phyloP scores from a whole-genome alignment of 371 early-diverging fungal species.

The Mucor velutinosus region DNA sequence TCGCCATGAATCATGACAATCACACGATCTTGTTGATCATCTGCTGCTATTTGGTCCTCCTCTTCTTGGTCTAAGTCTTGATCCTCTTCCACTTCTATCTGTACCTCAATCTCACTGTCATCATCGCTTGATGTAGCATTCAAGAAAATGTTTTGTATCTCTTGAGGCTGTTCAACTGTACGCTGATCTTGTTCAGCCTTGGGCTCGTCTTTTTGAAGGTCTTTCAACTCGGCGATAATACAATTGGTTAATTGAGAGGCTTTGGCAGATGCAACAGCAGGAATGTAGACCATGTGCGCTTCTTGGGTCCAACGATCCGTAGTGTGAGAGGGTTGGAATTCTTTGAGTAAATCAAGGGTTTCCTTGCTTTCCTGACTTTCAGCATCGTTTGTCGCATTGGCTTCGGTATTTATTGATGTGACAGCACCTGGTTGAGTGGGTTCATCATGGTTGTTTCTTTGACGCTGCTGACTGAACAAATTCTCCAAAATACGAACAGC shows the following conservation, averaged over 20 bases:
- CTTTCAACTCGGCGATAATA: background rate
- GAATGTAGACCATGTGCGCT: slow-evolving; percentile 71
- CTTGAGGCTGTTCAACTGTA: background rate
- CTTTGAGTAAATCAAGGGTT: slow-evolving; percentile 37
- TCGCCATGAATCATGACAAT: slow-evolving; percentile 50
- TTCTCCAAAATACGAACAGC: slow-evolving; percentile 67
- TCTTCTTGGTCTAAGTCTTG: background rate
- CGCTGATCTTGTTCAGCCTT: background rate
- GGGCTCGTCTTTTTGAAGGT: background rate
- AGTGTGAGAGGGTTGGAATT: slow-evolving; percentile 67
- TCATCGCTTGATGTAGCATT: slow-evolving; percentile 2
- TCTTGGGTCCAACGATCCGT: slow-evolving; percentile 85
- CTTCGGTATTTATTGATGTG: slow-evolving; percentile 2
- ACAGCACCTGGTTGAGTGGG: background rate
- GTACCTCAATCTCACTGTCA: background rate
- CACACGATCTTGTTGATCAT: slow-evolving; percentile 34
- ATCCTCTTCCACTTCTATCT: background rate
- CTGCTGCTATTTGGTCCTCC: background rate
- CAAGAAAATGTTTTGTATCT: background rate
- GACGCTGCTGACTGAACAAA: slow-evolving; percentile 35
- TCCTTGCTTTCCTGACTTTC: slow-evolving; percentile 16
- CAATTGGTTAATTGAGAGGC: slow-evolving; percentile 39
- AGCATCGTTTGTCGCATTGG: background rate
- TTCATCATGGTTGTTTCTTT: slow-evolving; percentile 18
- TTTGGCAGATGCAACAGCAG: slow-evolving; percentile 46